Conservation (phyloP, 2,329 filamentous ascomycete species). For the Dactylella cylindrospora region DNA sequence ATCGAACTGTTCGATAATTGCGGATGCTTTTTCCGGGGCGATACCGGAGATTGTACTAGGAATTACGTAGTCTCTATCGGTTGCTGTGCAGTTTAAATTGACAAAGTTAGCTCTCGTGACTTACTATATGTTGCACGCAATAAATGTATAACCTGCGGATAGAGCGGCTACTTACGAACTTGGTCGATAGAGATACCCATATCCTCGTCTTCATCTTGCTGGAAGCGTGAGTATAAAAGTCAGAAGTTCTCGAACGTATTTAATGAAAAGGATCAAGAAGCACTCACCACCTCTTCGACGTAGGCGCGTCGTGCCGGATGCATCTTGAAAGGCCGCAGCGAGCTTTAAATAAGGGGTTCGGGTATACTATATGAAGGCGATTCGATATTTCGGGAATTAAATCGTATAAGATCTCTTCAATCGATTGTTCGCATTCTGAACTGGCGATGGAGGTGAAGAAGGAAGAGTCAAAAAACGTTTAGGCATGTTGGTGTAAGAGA, state of each 20-base stretch:
- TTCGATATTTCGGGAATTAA: slow-evolving; percentile 49
- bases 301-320: slow-evolving; percentile 44
- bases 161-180: slow-evolving; percentile 59
- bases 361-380: slow-evolving; percentile 54
- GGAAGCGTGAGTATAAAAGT: slow-evolving; percentile 49
- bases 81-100: slow-evolving; percentile 53
- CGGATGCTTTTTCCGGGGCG: slow-evolving; percentile 77
- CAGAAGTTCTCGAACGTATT: slow-evolving; percentile 26
- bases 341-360: neutral
- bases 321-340: slow-evolving; percentile 15
- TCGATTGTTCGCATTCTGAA: neutral
- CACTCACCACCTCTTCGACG: slow-evolving; percentile 43
- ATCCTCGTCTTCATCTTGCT: slow-evolving; percentile 56
- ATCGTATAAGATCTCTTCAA: slow-evolving; percentile 42
- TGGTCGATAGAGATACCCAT: slow-evolving; percentile 65
- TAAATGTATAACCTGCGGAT: slow-evolving; percentile 46
- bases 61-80: slow-evolving; percentile 83
- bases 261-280: slow-evolving; percentile 4
- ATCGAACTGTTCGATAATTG: slow-evolving; percentile 82
- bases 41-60: slow-evolving; percentile 66
- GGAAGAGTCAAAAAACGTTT: slow-evolving; percentile 22
- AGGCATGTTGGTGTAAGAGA: neutral
- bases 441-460: slow-evolving; percentile 3
- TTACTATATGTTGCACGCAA: slow-evolving; percentile 47
- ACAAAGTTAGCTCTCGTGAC: slow-evolving; percentile 9